Base-by-base conservation (phyloP, 2,329 filamentous ascomycete genomes). In the Daldinia eschscholtzii region DNA sequence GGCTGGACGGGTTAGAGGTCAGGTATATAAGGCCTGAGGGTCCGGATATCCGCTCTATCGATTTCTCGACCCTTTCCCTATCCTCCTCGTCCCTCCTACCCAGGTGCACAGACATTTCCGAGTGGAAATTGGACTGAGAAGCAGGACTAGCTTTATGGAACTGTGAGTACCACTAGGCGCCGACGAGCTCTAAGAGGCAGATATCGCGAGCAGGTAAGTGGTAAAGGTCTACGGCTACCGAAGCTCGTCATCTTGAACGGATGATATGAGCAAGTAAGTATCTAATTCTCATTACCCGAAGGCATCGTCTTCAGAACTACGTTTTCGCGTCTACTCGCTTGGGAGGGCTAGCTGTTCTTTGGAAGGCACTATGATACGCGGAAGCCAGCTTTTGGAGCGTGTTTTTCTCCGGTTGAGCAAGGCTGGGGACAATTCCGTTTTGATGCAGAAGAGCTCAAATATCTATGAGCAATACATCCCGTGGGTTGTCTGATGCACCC, bases 11-110 rank as follows among this genome's bases (percentile, higher is more conserved):
- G 57, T 15, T 44, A 57, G 30, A 46, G 42, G 26, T 18, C 26
- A 33, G 26, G 46, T 52, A 61, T 68, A 68, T 57, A 56, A 58
- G 41, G n/a, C n/a, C 44, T 41, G 23, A 20, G 30, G 35, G 13
- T 28, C n/a, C 53, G 52, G n/a, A 15, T 56, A 35, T 41, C 41
- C 33, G 30, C 52, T 39, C 48, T 50, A 4, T 18, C 13, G 12
- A 26, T 12, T 10, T 57, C 37, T 42, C 42, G 13, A n/a, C 26
- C 55, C 10, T 42, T 20, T 41, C 39, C 39, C n/a, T 20, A 44
- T 18, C 55, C 18, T 57, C 39, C 39, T 7, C 39, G 12, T 12
- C 39, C 15, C 26, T 30, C 23, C 26, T 18, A 13, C n/a, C 5
- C 23, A 15, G n/a, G 39, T 20, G 39, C 7, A 18, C 37, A n/a